Conservation (phyloP, 148 eudicot species). For the Fagopyrum esculentum region DNA sequence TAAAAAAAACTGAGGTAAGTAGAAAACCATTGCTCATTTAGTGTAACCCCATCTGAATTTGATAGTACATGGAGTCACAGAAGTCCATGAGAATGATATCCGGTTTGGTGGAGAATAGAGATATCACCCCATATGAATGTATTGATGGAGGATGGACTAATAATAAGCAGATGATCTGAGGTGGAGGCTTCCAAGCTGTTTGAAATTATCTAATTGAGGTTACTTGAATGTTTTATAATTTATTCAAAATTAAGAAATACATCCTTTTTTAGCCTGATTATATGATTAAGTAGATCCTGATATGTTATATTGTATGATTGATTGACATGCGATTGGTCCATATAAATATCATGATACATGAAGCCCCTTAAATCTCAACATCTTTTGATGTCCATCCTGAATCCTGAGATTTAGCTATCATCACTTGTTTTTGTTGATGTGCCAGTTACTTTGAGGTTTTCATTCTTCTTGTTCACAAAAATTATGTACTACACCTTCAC, state of each 20-base stretch:
- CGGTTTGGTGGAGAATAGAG: background rate
- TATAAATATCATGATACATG: background rate
- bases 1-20: background rate
- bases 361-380: background rate
- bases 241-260: background rate
- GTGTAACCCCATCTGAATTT: background rate
- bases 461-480: background rate
- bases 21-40: background rate
- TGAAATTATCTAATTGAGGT: background rate
- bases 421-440: background rate
- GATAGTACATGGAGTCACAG: background rate
- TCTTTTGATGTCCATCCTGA: background rate
- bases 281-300: too few relatives aligned
- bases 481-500: background rate
- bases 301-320: too few relatives aligned
- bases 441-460: background rate
- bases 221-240: background rate
- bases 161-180: slow-evolving; percentile 2
- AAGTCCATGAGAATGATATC: background rate
- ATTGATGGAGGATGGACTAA: background rate
- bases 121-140: background rate
- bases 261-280: too few relatives aligned
- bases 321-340: too few relatives aligned
- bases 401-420: background rate
- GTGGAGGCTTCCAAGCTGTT: background rate